Evolutionary conservation across 2,329 filamentous ascomycete genomes (phyloP).

Genomic region (Apiospora phragmitis): DNA sequence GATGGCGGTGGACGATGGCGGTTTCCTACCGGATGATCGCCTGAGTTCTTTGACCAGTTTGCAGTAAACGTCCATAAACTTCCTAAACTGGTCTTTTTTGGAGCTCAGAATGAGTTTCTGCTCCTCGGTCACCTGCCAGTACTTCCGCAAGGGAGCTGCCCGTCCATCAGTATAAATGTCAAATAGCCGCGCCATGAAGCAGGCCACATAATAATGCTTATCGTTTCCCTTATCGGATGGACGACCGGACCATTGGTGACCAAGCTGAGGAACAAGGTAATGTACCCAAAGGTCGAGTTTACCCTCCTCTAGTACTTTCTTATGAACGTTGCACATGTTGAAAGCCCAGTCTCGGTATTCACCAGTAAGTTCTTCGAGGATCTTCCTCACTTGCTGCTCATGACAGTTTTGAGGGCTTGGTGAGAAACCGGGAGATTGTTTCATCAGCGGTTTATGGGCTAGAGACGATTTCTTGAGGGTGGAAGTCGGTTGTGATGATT

Average conservation of each 20-base stretch:
- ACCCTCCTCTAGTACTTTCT: neutral
- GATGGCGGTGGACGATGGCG: neutral
- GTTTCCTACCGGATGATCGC: neutral
- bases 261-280: neutral
- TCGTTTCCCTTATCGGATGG: neutral
- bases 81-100: neutral
- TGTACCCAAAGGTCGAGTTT: neutral
- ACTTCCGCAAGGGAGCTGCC: neutral
- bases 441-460: neutral
- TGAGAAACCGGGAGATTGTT: neutral
- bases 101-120: neutral
- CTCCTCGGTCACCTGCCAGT: neutral
- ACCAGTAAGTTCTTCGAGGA: neutral
- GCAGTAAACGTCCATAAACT: conserved; percentile 9
- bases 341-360: neutral
- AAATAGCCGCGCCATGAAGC: neutral
- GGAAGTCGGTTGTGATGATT: neutral
- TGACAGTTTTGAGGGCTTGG: neutral
- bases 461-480: neutral
- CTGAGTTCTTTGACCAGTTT: neutral
- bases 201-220: neutral
- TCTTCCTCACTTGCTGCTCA: neutral
- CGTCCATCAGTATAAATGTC: neutral
- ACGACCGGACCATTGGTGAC: neutral
- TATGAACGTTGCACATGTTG: neutral